phyloP scores from a whole-genome alignment of 345 rosid genomes.

The Populus deltoides region DNA sequence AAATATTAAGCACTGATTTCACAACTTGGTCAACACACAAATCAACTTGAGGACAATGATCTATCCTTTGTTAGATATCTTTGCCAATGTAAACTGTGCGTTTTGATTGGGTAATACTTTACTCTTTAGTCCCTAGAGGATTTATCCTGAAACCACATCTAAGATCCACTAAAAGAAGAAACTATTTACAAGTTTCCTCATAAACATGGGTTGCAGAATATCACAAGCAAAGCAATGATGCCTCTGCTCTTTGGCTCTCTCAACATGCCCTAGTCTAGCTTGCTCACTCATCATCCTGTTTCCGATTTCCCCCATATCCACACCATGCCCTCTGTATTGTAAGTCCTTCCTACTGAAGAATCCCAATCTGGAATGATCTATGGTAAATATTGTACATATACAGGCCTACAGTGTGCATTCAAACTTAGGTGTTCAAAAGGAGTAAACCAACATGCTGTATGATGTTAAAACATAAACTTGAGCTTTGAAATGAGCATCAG shows the following conservation, averaged over 20 bases:
- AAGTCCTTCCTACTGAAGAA: neutral
- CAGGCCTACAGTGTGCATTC: neutral
- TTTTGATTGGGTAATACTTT: neutral
- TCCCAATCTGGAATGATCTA: neutral
- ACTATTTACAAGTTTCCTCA: neutral
- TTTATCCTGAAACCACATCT: neutral
- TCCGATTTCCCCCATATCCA: neutral
- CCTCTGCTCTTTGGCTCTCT: neutral
- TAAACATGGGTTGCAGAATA: too few relatives aligned
- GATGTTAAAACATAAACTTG: neutral
- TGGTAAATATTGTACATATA: neutral
- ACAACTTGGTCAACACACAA: neutral
- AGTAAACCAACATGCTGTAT: neutral
- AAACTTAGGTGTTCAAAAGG: neutral
- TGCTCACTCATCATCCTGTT: neutral
- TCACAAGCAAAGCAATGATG: neutral
- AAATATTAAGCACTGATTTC: neutral
- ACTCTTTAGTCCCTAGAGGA: neutral
- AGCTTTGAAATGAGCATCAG: neutral
- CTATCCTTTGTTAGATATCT: neutral
- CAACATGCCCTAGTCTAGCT: neutral
- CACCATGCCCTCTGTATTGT: neutral
- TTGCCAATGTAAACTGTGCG: neutral
- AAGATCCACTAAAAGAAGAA: neutral
- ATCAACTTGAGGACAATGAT: neutral